Percentiles rank a stretch among this genome's conserved stretches.
Conservation (phyloP, 139 green algal species). For the Spirogloea muscicola region DNA sequence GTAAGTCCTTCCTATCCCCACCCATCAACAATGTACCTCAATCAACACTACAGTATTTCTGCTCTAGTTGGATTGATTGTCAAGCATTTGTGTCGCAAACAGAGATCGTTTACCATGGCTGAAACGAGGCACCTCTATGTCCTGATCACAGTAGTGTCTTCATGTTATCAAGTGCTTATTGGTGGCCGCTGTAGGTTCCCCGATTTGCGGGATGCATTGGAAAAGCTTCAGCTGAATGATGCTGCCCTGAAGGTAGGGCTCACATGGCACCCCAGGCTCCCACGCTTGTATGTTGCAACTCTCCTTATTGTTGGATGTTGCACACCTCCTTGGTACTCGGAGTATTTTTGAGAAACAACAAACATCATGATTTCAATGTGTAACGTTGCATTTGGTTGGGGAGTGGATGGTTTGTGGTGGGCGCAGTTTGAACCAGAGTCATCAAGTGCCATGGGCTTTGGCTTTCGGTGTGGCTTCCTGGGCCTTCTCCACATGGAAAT, state of each 20-base stretch:
- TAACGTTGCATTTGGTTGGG: too few species aligned
- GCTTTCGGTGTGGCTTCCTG: constrained; percentile 97
- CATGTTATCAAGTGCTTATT: too few species aligned
- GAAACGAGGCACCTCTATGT: too few species aligned
- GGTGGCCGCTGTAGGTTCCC: too few species aligned
- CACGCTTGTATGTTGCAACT: too few species aligned
- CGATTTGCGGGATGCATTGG: constrained; percentile 88
- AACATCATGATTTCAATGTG: too few species aligned
- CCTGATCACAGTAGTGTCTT: too few species aligned
- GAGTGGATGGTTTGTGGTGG: too few species aligned
- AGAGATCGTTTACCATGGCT: too few species aligned
- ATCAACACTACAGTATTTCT: constrained; percentile 29
- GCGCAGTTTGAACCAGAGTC: constrained; percentile 82
- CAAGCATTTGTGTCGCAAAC: too few species aligned
- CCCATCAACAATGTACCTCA: too few species aligned
- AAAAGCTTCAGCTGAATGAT: constrained; percentile 98
- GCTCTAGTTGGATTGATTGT: background rate
- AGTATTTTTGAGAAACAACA: background rate
- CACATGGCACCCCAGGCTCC: background rate
- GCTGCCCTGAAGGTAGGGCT: constrained; percentile 66
- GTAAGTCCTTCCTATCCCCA: too few species aligned
- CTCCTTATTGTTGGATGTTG: constrained; percentile 1
- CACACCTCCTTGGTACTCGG: background rate
- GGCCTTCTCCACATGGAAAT: constrained; percentile 98
- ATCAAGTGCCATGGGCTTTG: constrained; percentile 93